phyloP scores from a whole-genome alignment of 2,329 filamentous ascomycete genomes.

The Arthrobotrys iridis region DNA sequence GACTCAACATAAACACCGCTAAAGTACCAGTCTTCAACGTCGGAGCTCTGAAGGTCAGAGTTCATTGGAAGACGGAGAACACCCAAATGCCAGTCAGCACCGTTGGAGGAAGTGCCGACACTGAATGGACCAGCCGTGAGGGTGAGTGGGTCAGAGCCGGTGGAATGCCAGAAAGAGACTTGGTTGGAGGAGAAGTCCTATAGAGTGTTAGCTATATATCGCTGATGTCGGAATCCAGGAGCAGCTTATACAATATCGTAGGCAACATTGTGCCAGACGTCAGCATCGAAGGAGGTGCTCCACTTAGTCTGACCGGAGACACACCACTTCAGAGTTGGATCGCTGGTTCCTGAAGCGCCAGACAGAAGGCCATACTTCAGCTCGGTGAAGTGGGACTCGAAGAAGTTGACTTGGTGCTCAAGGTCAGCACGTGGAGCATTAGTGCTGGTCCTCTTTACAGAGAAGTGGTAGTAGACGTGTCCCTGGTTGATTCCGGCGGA shows the following conservation, averaged over 20 bases:
- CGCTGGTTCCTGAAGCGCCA: constrained; percentile 63
- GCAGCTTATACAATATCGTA: constrained; percentile 67
- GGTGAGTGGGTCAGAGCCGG: constrained; percentile 68
- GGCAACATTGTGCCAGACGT: constrained; percentile 78
- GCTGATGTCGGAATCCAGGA: not conserved
- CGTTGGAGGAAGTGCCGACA: constrained; percentile 72
- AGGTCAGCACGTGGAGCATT: constrained; percentile 72
- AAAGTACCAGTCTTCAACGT: constrained; percentile 72
- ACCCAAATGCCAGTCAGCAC: constrained; percentile 77
- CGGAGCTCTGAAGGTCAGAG: constrained; percentile 61
- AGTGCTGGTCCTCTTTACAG: constrained; percentile 68
- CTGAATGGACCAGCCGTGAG: constrained; percentile 71
- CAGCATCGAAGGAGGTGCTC: constrained; percentile 70
- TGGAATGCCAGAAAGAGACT: constrained; percentile 77
- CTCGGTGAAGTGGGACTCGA: constrained; percentile 78
- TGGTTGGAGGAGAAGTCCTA: constrained; percentile 70
- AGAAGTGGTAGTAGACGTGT: constrained; percentile 78
- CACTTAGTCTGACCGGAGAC: constrained; percentile 71
- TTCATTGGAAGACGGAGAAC: constrained; percentile 70
- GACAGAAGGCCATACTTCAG: constrained; percentile 74
- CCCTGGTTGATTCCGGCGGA: constrained; percentile 72
- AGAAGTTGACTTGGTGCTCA: constrained; percentile 74
- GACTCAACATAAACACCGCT: constrained; percentile 76
- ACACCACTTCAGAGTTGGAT: constrained; percentile 72
- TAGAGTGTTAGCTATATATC: constrained; percentile 12